Conservation (phyloP, 345 rosid species). For the Viola odorata region DNA sequence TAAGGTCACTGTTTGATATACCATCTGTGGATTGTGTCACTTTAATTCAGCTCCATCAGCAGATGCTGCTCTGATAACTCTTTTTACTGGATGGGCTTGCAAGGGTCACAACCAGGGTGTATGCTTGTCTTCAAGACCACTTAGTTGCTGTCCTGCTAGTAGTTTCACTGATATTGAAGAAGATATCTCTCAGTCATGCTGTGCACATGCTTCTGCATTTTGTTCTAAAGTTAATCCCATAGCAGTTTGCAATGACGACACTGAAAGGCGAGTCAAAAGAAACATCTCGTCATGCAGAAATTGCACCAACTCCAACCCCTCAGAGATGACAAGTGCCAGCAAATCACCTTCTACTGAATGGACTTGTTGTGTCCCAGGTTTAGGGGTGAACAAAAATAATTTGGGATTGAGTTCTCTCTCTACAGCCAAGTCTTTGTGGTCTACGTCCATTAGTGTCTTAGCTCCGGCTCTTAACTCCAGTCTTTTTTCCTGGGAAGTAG, state of each 20-base stretch:
- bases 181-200: conserved; percentile 37
- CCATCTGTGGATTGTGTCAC: conserved; percentile 8
- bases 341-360: conserved; percentile 37
- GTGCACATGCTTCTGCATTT: conserved; percentile 34
- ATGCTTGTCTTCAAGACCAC: conserved; percentile 57
- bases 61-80: conserved; percentile 68
- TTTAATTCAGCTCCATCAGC: conserved; percentile 56
- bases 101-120: conserved; percentile 59
- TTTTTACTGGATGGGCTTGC: conserved; percentile 96
- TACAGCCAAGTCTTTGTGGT: conserved; percentile 63
- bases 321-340: conserved; percentile 26
- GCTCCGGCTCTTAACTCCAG: conserved; percentile 81
- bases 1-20: conserved; percentile 1
- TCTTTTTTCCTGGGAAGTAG: conserved; percentile 82
- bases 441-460: conserved; percentile 54
- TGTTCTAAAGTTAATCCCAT: conserved; percentile 20
- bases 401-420: conserved; percentile 66
- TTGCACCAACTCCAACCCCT: conserved; percentile 16
- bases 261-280: conserved; percentile 44
- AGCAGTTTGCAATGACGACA: conserved; percentile 30
- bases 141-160: conserved; percentile 55
- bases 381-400: conserved; percentile 62
- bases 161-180: conserved; percentile 49
- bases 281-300: conserved; percentile 33
- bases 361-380: conserved; percentile 78